Evolutionary conservation across 371 early-diverging fungal species (phyloP).

Genomic region (Saksenaea vasiformis): DNA sequence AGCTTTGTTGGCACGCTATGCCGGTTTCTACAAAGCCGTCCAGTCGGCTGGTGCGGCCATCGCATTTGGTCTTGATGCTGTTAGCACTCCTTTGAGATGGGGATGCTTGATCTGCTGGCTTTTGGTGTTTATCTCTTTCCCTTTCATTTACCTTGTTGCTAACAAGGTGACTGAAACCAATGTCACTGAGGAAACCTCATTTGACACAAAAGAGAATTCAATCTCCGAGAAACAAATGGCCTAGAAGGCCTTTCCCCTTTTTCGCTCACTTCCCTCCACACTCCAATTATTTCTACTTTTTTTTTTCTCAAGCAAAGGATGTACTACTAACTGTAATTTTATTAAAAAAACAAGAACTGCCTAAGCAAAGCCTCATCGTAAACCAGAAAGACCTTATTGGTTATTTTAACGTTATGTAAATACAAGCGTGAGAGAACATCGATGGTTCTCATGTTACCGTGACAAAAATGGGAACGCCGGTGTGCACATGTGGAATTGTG

Average conservation of each 20-base stretch:
- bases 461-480: no score
- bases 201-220: neutral
- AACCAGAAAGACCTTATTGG: no score
- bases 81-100: constrained; percentile 20
- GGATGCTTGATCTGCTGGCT: constrained; percentile 31
- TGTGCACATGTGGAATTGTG: no score
- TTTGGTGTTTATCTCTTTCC: constrained; percentile 28
- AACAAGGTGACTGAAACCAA: constrained; percentile 24
- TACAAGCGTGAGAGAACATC: no score
- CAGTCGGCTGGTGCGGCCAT: constrained; percentile 50
- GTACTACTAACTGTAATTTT: constrained; percentile 3
- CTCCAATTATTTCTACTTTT: neutral
- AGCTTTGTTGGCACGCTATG: constrained; percentile 62
- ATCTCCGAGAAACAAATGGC: neutral
- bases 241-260: neutral
- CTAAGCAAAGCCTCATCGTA: neutral
- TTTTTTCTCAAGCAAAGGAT: neutral
- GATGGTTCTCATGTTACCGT: no score
- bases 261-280: neutral
- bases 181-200: neutral
- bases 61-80: constrained; percentile 33
- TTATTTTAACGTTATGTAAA: no score
- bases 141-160: constrained; percentile 23
- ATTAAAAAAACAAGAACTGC: neutral
- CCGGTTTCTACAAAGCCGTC: constrained; percentile 71